Conservation (phyloP, 2,329 filamentous ascomycete genomes). For the Juglanconis sp. region DNA sequence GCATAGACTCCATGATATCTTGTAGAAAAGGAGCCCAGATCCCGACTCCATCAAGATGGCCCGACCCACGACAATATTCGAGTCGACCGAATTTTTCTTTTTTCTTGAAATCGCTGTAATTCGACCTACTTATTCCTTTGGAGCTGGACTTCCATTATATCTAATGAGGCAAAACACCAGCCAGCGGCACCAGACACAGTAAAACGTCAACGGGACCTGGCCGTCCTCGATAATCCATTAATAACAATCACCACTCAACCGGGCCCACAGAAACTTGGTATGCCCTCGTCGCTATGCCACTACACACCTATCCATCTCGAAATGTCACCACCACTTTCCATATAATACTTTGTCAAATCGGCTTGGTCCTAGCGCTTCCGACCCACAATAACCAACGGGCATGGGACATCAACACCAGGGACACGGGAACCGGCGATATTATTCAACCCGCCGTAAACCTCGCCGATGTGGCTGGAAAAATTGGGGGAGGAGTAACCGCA, state of each 20-base stretch:
- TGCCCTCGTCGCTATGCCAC: background rate
- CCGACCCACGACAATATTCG: background rate
- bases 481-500: slow-evolving; percentile 4
- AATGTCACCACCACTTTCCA: background rate
- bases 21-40: background rate
- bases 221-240: background rate
- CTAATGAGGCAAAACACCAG: background rate
- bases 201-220: too few species aligned
- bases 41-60: background rate
- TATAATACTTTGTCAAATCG: background rate
- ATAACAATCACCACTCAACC: background rate
- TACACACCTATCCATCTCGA: background rate
- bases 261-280: background rate
- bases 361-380: background rate
- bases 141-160: background rate
- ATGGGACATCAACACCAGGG: background rate
- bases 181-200: too few species aligned
- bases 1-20: background rate
- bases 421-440: background rate
- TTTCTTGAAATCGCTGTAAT: background rate
- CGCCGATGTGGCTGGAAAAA: background rate
- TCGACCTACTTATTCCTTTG: background rate
- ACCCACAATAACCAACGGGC: background rate
- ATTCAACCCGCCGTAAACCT: background rate
- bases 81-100: background rate